Evolutionary conservation across 75 land plant species (phyloP), one percentile per base, ranked within the genome.

Genomic region (Cupressus sempervirens): DNA sequence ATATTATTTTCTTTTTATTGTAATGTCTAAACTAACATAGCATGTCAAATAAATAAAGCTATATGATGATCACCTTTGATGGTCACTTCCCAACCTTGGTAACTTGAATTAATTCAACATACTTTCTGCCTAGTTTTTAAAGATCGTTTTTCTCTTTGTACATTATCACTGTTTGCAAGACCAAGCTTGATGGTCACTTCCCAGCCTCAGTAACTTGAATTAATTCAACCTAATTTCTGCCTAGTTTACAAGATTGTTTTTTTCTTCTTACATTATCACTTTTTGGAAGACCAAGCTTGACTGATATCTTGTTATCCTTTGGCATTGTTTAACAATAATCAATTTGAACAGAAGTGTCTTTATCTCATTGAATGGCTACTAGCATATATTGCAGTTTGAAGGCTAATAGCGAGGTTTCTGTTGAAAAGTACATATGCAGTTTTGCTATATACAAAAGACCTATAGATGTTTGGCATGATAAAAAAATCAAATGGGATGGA

Each of bases 381-480:
- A 41, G 48, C 81, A 43, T 77, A 40, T 77, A 40, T 77, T 77
- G 48, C 48, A 26, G 77, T 12, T 14, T 43, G 46, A 77, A 41
- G 30, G 43, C 40, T 30, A 43, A 26, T 77, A 77, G 48, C 50
- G 43, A 77, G 81, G 46, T 77, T 40, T 43, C 29, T 77, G 50
- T 26, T 77, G 30, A 43, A 43, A 43, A 43, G n/a, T 76, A 41
- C 20, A 76, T 6, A 43, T 26, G n/a, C 13, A 77, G n/a, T 30
- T 43, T 77, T 23, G n/a, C 43, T 9, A 23, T 41, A 77, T 9
- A 38, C 7, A 38, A 35, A 34, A 77, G n/a, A 77, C 4, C 29
- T 77, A n/a, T n/a, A 9, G 81, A 77, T 77, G 81, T 43, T 77
- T 77, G 77, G 77, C 38, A 75, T 15, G 38, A 35, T 23, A 38